Evolutionary conservation across 257 asterid genomes (phyloP).

Genomic region (Solanum etuberosum): DNA sequence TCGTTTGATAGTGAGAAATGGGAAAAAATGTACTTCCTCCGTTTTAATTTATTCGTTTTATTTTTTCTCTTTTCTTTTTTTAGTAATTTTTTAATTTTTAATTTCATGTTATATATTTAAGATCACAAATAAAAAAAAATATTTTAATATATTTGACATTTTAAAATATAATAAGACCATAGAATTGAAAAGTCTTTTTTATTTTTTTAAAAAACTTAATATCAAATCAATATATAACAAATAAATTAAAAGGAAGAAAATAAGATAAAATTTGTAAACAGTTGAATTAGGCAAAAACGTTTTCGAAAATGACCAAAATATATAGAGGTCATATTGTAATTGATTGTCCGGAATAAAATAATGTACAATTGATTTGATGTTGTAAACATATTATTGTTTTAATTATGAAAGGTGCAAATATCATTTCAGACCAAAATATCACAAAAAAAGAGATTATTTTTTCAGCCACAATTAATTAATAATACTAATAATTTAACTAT

Average conservation of each 20-base stretch:
- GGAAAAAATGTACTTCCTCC: too few relatives aligned
- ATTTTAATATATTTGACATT: too few relatives aligned
- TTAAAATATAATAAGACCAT: too few relatives aligned
- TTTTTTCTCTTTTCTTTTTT: too few relatives aligned
- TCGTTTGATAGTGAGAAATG: neutral
- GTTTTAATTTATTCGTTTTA: too few relatives aligned
- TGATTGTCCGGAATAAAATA: neutral
- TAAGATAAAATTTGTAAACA: neutral
- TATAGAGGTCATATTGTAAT: neutral
- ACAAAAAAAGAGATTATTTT: too few relatives aligned
- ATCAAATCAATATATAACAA: neutral
- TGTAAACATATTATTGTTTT: neutral
- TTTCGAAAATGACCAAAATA: neutral
- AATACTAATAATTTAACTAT: fast-evolving
- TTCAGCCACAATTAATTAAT: neutral
- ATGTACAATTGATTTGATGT: neutral
- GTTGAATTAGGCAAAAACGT: neutral
- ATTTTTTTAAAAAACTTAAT: too few relatives aligned
- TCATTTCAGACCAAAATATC: neutral
- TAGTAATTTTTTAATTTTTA: too few relatives aligned
- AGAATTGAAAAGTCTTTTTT: too few relatives aligned
- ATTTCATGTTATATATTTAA: too few relatives aligned
- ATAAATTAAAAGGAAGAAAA: too few relatives aligned
- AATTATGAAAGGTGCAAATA: neutral
- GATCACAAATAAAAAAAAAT: too few relatives aligned